Percentiles rank a stretch among this genome's conserved stretches.
phyloP scores from a whole-genome alignment of 108 stramenopile genomes.

The Schizochytrium sp. region DNA sequence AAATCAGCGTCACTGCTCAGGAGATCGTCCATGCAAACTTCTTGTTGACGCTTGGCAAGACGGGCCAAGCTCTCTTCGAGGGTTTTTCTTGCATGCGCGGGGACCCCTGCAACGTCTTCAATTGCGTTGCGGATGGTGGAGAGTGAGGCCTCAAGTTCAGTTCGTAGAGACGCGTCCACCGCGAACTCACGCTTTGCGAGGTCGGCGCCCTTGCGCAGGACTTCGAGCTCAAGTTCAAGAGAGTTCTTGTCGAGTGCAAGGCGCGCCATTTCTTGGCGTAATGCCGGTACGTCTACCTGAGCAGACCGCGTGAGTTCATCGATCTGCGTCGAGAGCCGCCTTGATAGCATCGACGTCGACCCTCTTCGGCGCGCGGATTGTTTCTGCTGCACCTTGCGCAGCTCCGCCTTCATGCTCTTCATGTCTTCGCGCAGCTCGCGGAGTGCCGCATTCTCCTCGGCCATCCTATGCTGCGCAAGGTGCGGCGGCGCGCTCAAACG shows the following conservation, averaged over 20 bases:
- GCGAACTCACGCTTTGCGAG: neutral
- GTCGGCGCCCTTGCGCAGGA: neutral
- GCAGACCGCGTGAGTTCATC: too few species aligned
- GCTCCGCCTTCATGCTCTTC: neutral
- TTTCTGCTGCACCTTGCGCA: neutral
- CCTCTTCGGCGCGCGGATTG: neutral
- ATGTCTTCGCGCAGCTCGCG: neutral
- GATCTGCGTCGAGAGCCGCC: too few species aligned
- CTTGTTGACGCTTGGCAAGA: too few species aligned
- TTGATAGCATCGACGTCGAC: neutral
- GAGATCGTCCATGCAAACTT: too few species aligned
- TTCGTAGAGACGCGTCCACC: neutral
- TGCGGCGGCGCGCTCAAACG: too few species aligned
- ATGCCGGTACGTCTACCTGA: too few species aligned
- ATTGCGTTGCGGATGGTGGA: neutral
- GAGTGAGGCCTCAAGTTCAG: neutral
- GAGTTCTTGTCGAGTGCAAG: neutral
- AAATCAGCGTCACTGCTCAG: too few species aligned
- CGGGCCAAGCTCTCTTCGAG: too few species aligned
- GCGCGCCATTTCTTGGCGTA: neutral
- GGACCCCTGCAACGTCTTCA: neutral
- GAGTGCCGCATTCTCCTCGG: neutral
- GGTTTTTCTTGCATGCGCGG: too few species aligned
- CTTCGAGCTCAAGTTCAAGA: neutral
- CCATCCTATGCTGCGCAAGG: too few species aligned